Conservation (phyloP, 1,284 basidiomycete species). For the Mycena sp. region DNA sequence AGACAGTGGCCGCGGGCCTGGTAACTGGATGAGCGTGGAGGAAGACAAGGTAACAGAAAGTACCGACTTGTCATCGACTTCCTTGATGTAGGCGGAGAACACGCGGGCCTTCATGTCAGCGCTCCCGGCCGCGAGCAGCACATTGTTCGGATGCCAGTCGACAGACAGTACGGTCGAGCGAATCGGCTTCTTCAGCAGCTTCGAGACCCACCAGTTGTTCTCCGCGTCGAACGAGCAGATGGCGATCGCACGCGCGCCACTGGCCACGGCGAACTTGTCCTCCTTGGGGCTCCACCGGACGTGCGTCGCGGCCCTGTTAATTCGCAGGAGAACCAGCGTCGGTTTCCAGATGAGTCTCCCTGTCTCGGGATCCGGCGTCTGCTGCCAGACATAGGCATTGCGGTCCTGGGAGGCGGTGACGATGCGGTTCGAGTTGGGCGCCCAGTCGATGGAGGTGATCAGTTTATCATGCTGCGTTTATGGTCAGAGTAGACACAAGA, state of each 20-base stretch:
- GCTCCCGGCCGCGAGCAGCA: constrained; percentile 92
- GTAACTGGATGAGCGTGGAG: not conserved
- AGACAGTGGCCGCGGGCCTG: constrained; percentile 87
- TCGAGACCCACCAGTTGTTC: constrained; percentile 99
- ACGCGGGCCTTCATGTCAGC: constrained; percentile 97
- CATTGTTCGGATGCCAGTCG: constrained; percentile 99
- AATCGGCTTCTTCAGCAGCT: constrained; percentile 97
- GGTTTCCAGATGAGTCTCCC: constrained; percentile 90
- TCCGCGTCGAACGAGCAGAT: constrained; percentile 96
- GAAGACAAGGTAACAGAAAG: not conserved
- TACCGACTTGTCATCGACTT: constrained; percentile 89
- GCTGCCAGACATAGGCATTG: constrained; percentile 99
- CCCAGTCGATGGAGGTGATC: constrained; percentile 99
- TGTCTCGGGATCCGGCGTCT: constrained; percentile 76
- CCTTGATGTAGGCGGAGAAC: constrained; percentile 99
- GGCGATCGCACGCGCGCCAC: constrained; percentile 93
- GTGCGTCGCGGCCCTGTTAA: constrained; percentile 96
- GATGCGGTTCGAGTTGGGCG: constrained; percentile 94
- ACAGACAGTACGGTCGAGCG: constrained; percentile 92
- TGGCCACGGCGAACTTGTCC: constrained; percentile 99
- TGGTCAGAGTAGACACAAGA: not conserved
- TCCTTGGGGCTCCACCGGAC: constrained; percentile 98
- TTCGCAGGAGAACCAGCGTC: constrained; percentile 93
- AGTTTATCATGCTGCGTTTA: constrained; percentile 91
- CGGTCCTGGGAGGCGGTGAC: constrained; percentile 98